Percentiles rank a stretch among this genome's conserved stretches.
These are phyloP conservation scores for Penicillium malachiteum DNA, from an alignment of 495 filamentous ascomycete species.

Conservation along the genomic window DNA sequence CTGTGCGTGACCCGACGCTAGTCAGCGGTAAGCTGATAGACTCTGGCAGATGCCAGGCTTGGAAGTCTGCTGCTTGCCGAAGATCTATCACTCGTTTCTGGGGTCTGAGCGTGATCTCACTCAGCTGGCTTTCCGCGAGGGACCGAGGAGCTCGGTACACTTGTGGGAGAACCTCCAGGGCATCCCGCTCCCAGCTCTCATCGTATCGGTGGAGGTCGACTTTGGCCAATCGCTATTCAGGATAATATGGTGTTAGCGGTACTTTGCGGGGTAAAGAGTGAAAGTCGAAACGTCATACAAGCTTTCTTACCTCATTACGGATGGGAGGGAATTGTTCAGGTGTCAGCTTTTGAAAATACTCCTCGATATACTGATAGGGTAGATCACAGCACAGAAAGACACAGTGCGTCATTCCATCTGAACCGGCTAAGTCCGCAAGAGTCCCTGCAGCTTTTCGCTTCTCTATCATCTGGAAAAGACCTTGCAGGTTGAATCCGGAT, in stretches of 20 bases:
- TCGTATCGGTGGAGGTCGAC: constrained; percentile 57
- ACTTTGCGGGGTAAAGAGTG: neutral
- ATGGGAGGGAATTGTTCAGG: constrained; percentile 53
- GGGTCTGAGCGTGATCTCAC: constrained; percentile 25
- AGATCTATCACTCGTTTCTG: constrained; percentile 43
- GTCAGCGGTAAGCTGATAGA: constrained; percentile 45
- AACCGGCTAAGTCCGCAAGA: constrained; percentile 42
- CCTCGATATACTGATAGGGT: constrained; percentile 61
- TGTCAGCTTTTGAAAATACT: constrained; percentile 58
- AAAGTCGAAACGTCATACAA: neutral
- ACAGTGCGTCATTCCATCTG: constrained; percentile 48
- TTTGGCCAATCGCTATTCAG: constrained; percentile 40
- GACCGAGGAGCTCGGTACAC: constrained; percentile 31
- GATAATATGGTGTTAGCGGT: constrained; percentile 4
- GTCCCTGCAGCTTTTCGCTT: constrained; percentile 46
- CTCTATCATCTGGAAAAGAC: constrained; percentile 51
- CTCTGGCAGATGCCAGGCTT: constrained; percentile 43
- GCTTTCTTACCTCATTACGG: constrained; percentile 49
- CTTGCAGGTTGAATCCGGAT: constrained; percentile 57
- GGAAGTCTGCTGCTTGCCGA: constrained; percentile 38
- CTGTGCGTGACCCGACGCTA: constrained; percentile 28
- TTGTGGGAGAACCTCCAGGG: constrained; percentile 37
- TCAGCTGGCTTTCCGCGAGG: constrained; percentile 22
- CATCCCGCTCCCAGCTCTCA: constrained; percentile 50
- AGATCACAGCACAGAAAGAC: constrained; percentile 63